Percentiles rank a stretch among this genome's conserved stretches.
phyloP scores from a whole-genome alignment of 2,329 filamentous ascomycete species.

The Monosporascus sp. region DNA sequence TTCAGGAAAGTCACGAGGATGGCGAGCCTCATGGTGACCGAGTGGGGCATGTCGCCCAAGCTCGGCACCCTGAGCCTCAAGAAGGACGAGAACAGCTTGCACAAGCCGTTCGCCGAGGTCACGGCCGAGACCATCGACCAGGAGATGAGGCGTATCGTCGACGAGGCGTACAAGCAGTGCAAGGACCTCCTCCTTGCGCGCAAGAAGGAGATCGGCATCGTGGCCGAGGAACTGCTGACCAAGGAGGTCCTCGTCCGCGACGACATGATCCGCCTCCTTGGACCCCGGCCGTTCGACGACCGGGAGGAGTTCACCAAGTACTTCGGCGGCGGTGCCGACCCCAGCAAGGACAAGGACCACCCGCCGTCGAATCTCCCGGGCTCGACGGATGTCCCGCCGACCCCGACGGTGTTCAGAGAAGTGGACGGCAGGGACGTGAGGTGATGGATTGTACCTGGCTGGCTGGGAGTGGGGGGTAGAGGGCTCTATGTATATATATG shows the following conservation, averaged over 20 bases:
- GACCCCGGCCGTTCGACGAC: conserved; percentile 78
- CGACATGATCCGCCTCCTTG: conserved; percentile 85
- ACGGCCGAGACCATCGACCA: conserved; percentile 88
- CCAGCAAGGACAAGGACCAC: conserved; percentile 49
- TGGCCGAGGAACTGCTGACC: conserved; percentile 85
- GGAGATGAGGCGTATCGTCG: conserved; percentile 87
- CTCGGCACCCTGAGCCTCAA: conserved; percentile 91
- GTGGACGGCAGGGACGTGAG: conserved; percentile 12
- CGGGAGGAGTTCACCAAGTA: conserved; percentile 90
- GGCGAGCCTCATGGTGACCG: conserved; percentile 98
- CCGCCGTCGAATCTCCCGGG: conserved; percentile 37
- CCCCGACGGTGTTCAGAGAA: conserved; percentile 21
- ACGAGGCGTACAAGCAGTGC: conserved; percentile 89
- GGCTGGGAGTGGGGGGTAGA: too few species aligned
- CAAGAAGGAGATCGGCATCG: conserved; percentile 80
- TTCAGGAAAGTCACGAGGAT: conserved; percentile 97
- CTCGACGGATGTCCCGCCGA: conserved; percentile 23
- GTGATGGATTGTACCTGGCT: too few species aligned
- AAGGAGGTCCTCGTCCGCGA: conserved; percentile 91
- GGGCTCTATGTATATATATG: too few species aligned
- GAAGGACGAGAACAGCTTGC: conserved; percentile 71
- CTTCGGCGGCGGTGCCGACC: conserved; percentile 57
- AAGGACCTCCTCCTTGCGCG: conserved; percentile 74
- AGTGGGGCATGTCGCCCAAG: conserved; percentile 96
- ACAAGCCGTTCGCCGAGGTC: conserved; percentile 93